Evolutionary conservation across 2,329 filamentous ascomycete genomes (phyloP).

Genomic region (Sphaceloma murrayae): DNA sequence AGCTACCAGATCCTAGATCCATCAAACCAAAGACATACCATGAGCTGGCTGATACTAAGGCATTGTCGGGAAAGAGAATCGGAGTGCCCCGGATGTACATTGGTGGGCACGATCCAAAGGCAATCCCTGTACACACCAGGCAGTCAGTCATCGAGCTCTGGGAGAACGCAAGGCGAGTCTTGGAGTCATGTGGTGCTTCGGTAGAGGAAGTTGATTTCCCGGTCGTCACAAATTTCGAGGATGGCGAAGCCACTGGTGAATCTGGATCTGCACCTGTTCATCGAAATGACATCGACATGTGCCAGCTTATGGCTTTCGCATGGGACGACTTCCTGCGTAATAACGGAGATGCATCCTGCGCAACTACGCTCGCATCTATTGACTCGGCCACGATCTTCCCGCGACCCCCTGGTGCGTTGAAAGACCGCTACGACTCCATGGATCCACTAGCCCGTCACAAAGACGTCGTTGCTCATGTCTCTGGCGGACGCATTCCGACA

Average conservation of each 20-base stretch:
- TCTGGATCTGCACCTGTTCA: conserved; percentile 34
- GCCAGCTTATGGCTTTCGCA: conserved; percentile 41
- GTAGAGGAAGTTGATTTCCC: conserved; percentile 39
- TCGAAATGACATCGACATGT: conserved; percentile 41
- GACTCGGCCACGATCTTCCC: conserved; percentile 33
- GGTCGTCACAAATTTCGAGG: conserved; percentile 38
- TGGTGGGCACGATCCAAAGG: conserved; percentile 30
- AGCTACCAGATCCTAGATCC: conserved; percentile 32
- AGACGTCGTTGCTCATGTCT: conserved; percentile 25
- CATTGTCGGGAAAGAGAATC: conserved; percentile 38
- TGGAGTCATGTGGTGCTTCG: conserved; percentile 36
- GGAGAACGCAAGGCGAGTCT: conserved; percentile 28
- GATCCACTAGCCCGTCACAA: conserved; percentile 26
- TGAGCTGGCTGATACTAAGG: conserved; percentile 25
- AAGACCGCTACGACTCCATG: conserved; percentile 35
- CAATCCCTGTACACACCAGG: conserved; percentile 30
- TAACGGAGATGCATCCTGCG: conserved; percentile 34
- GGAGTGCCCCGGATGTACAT: conserved; percentile 45
- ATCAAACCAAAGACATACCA: conserved; percentile 29
- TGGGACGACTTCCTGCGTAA: conserved; percentile 44
- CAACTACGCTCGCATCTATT: conserved; percentile 31
- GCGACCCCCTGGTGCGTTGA: conserved; percentile 30
- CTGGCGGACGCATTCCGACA: background rate
- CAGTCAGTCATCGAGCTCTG: conserved; percentile 32
- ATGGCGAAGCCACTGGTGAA: conserved; percentile 34